These are phyloP conservation scores for Alternaria sp. DNA, from an alignment of 2,329 filamentous ascomycete genomes.

Conservation along the genomic window DNA sequence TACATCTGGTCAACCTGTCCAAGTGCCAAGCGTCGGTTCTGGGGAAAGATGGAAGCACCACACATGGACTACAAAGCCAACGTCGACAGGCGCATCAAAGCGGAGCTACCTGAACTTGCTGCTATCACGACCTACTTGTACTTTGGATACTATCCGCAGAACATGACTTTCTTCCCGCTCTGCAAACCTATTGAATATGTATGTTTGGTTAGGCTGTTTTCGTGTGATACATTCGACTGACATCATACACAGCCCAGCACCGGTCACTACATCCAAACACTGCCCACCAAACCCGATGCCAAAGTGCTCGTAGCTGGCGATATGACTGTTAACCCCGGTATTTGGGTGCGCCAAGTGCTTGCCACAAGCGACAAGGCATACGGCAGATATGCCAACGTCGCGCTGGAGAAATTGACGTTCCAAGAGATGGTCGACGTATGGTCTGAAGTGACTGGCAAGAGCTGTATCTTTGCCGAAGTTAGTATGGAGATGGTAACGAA, in stretches of 20 bases:
- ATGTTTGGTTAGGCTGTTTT: neutral
- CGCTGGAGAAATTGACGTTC: constrained; percentile 38
- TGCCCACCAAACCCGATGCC: constrained; percentile 38
- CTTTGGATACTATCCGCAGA: constrained; percentile 44
- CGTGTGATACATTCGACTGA: neutral
- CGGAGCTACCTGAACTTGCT: constrained; percentile 39
- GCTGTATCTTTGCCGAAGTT: constrained; percentile 35
- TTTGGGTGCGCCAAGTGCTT: constrained; percentile 43
- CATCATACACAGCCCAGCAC: constrained; percentile 18
- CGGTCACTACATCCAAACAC: constrained; percentile 35
- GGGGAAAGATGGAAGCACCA: constrained; percentile 48
- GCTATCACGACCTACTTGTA: constrained; percentile 42
- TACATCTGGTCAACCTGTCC: constrained; percentile 60
- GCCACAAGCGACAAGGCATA: constrained; percentile 28
- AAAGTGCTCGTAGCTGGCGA: constrained; percentile 40
- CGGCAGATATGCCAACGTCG: constrained; percentile 40
- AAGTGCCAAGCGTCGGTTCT: constrained; percentile 41
- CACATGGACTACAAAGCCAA: constrained; percentile 57
- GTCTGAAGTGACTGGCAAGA: constrained; percentile 42
- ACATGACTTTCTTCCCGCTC: constrained; percentile 42
- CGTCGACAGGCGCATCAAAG: constrained; percentile 54
- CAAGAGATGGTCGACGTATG: constrained; percentile 38
- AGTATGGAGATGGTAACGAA: constrained; percentile 21
- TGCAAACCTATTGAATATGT: constrained; percentile 38
- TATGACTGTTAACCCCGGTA: constrained; percentile 39